A percentile compares a stretch with the other conserved stretches of the same genome.
phyloP scores from a whole-genome alignment of 768 basidiomycete species.

The Zangia roseola region DNA sequence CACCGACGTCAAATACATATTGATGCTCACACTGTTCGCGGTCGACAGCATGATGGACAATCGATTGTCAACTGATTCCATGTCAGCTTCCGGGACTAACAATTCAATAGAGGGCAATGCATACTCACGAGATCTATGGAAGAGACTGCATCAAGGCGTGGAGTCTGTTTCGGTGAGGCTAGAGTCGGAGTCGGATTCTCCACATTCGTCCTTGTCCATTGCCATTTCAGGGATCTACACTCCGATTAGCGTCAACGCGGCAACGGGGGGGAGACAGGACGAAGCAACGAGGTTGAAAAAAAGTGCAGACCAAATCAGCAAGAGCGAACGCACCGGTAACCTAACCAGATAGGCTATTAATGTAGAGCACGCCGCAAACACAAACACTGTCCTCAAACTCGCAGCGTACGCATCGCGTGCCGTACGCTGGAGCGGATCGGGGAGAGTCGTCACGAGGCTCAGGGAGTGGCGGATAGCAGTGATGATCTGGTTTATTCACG shows the following conservation, averaged over 20 bases:
- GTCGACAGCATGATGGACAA: no score
- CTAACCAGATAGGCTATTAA: conserved; percentile 16
- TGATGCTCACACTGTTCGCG: no score
- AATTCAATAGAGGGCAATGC: no score
- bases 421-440: conserved; percentile 11
- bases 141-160: no score
- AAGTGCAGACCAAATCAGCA: no score
- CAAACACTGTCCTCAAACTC: conserved; percentile 17
- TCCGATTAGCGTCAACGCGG: not conserved
- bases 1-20: no score
- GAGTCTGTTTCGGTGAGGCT: no score
- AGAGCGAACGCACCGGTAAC: conserved; percentile 11
- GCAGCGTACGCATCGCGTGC: conserved; percentile 22
- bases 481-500: conserved; percentile 8
- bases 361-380: conserved; percentile 20
- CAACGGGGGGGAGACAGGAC: not conserved
- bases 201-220: not conserved
- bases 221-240: conserved; percentile 14
- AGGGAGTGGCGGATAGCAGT: conserved; percentile 18
- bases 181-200: not conserved
- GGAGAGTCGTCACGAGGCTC: conserved; percentile 12
- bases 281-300: not conserved
- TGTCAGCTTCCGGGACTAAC: no score
- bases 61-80: no score
- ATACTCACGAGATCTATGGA: no score